A percentile compares a stretch with the other conserved stretches of the same genome.
These are phyloP conservation scores for Penicillium olsonii DNA, from an alignment of 2,329 filamentous ascomycete genomes.

Conservation along the genomic window DNA sequence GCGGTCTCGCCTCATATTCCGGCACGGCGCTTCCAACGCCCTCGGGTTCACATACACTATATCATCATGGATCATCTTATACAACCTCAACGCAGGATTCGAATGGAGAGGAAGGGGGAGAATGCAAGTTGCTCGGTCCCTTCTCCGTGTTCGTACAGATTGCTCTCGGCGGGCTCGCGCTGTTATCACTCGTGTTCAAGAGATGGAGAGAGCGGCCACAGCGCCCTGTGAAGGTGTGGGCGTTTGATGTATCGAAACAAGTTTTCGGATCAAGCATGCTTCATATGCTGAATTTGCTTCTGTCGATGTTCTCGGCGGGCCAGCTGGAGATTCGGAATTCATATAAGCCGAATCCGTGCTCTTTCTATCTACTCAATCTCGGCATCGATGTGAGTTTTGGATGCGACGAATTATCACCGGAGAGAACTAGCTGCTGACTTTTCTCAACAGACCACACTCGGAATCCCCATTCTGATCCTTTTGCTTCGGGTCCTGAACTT, in stretches of 20 bases:
- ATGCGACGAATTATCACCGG: neutral
- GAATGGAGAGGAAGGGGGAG: slow-evolving; percentile 60
- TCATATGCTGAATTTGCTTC: slow-evolving; percentile 89
- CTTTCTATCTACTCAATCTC: slow-evolving; percentile 91
- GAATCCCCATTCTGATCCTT: slow-evolving; percentile 90
- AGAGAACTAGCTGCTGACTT: slow-evolving; percentile 6
- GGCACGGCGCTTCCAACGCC: slow-evolving; percentile 19
- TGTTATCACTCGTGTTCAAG: slow-evolving; percentile 89
- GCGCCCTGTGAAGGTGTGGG: slow-evolving; percentile 93
- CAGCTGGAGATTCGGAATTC: slow-evolving; percentile 58
- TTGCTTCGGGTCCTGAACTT: slow-evolving; percentile 77
- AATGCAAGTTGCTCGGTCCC: slow-evolving; percentile 83
- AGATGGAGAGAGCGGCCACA: slow-evolving; percentile 89
- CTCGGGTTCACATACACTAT: slow-evolving; percentile 19
- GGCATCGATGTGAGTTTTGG: slow-evolving; percentile 80
- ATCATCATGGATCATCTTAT: slow-evolving; percentile 18
- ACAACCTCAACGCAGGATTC: slow-evolving; percentile 27
- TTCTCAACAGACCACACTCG: slow-evolving; percentile 75
- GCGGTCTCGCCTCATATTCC: slow-evolving; percentile 2
- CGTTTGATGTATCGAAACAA: slow-evolving; percentile 96
- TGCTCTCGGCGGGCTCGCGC: slow-evolving; percentile 77
- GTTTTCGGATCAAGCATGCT: slow-evolving; percentile 90
- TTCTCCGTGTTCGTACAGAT: slow-evolving; percentile 91
- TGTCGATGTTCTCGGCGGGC: slow-evolving; percentile 93
- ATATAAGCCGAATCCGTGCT: slow-evolving; percentile 88